These are phyloP conservation scores for Mycena vulgaris DNA, from an alignment of 768 basidiomycete genomes.

Conservation along the genomic window DNA sequence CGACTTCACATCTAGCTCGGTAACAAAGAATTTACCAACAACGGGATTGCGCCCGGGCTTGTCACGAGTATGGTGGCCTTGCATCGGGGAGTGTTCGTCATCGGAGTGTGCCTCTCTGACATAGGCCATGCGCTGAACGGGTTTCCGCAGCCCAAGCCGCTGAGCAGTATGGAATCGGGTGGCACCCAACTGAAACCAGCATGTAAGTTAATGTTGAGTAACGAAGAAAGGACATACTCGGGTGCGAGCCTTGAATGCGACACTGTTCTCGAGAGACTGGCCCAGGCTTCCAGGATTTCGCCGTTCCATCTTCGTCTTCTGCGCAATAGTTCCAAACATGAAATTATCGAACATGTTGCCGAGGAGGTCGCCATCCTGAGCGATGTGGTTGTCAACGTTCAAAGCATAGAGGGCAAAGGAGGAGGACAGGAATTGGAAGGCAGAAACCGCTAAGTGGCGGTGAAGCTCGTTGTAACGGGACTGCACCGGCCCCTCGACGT, in stretches of 20 bases:
- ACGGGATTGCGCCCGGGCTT: slow-evolving; percentile 15
- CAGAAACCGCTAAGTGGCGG: slow-evolving; percentile 10
- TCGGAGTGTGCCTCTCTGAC: slow-evolving; percentile 2
- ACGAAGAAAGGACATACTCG: background rate
- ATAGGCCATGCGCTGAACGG: background rate
- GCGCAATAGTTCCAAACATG: slow-evolving; percentile 12
- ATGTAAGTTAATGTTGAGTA: background rate
- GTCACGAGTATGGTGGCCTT: too few species aligned
- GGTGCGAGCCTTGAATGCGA: slow-evolving; percentile 6
- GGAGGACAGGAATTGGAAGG: slow-evolving; percentile 7
- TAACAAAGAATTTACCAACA: background rate
- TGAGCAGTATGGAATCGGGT: background rate
- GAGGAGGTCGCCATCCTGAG: slow-evolving; percentile 5
- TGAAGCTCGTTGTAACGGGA: slow-evolving; percentile 25
- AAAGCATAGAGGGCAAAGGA: background rate
- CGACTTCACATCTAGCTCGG: background rate
- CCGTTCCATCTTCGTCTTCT: slow-evolving; percentile 21
- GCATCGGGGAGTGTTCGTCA: slow-evolving; percentile 11
- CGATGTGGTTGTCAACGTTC: background rate
- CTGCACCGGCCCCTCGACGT: slow-evolving; percentile 20
- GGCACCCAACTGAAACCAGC: background rate
- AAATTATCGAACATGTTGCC: slow-evolving; percentile 29
- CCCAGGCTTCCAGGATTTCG: slow-evolving; percentile 16
- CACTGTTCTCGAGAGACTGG: background rate
- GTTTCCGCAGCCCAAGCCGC: background rate